Evolutionary conservation across 495 filamentous ascomycete genomes (phyloP).

Genomic region (Aspergillus coremiiformis): DNA sequence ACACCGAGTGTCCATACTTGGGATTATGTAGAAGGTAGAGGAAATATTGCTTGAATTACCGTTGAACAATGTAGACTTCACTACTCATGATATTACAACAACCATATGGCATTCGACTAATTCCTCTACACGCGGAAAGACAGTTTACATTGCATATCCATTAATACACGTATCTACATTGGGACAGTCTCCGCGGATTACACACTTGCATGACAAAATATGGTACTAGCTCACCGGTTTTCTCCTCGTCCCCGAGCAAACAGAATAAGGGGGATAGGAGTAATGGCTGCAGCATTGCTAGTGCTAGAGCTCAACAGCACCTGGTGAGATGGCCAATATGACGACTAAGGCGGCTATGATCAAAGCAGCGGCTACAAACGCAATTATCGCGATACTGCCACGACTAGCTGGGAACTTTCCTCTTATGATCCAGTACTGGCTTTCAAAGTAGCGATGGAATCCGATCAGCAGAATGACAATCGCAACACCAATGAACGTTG

Average conservation of each 20-base stretch:
- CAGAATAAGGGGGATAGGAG: not conserved
- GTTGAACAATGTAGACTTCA: too few species aligned
- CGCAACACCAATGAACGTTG: constrained; percentile 82
- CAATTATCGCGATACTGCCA: constrained; percentile 74
- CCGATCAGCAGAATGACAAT: constrained; percentile 82
- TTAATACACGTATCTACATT: not conserved
- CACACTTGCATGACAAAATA: not conserved
- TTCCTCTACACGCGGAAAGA: not conserved
- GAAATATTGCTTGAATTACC: too few species aligned
- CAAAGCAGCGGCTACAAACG: constrained; percentile 59
- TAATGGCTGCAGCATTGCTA: not conserved
- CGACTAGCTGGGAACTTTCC: constrained; percentile 93
- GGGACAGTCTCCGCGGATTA: not conserved
- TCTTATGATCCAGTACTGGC: constrained; percentile 77
- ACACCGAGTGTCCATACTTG: too few species aligned
- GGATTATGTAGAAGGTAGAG: too few species aligned
- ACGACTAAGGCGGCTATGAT: constrained; percentile 66
- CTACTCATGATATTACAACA: too few species aligned
- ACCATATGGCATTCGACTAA: not conserved
- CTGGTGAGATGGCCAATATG: constrained; percentile 58
- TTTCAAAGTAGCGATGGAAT: constrained; percentile 61
- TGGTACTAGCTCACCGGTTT: not conserved
- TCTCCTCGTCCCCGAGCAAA: not conserved
- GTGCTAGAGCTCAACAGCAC: constrained; percentile 32
- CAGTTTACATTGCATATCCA: not conserved